Evolutionary conservation across 2,329 filamentous ascomycete genomes (phyloP), one percentile per base, ranked within the genome.

Genomic region (Aspergillus udagawae): DNA sequence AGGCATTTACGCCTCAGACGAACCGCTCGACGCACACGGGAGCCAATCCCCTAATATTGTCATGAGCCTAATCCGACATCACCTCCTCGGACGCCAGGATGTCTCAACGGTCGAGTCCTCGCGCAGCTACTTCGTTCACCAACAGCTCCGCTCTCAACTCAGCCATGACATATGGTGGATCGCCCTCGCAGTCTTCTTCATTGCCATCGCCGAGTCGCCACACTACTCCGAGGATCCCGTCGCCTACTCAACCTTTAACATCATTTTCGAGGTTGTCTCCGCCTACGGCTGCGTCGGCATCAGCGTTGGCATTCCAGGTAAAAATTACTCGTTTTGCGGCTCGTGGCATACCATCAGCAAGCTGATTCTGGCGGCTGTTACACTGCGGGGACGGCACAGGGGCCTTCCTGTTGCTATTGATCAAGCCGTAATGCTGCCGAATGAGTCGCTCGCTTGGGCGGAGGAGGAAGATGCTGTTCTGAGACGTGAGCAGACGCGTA

Each of bases 91-190:
- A 29, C 64, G 68, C 9, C 65, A 63, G 14, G 61, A 58, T 9
- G 52, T 38, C 2, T 57, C 61, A 9, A 52, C 53, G 28, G 57
- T 60, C 7, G 70, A 74, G 45, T 64, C 63, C 6, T 79, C 76
- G 7, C 77, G 74, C 14, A 73, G 76, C 54, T 79, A 77, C 59
- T 82, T 83, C 53, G 73, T 84, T 14, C 76, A 77, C 44, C 78
- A 82, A 59, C 85, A 88, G 66, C 75, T 88, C 23, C 81, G 83
- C n/a, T 81, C 81, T 5, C 86, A 89, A 68, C 78, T 89, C 1
- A 82, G 84, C 29, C 84, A 88, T 67, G 86, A 89, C 65, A 75
- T 89, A 17, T 88, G 86, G 86, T 85, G 81, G 75, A 82, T 89
- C 14, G 80, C 84, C 3, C 70, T 87, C 0, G 83, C 84, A 2